Conservation (phyloP, 1,284 basidiomycete genomes). For the Irpex rosettiformis region DNA sequence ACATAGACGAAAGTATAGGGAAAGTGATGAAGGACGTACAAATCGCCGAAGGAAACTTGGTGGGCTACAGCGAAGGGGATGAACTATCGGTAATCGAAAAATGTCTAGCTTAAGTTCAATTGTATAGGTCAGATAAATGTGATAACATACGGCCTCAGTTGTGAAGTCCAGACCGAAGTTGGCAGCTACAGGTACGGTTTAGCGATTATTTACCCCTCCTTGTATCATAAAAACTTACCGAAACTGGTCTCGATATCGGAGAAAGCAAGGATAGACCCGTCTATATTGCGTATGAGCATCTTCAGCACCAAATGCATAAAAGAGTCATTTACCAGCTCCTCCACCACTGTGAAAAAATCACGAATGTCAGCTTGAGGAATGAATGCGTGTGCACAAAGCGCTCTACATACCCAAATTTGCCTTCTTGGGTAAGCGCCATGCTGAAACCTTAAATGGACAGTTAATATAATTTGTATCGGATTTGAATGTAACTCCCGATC, state of each 20-base stretch:
- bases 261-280: conserved; percentile 25
- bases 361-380: not conserved
- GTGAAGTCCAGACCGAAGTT: not conserved
- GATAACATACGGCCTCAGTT: not conserved
- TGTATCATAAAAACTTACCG: not conserved
- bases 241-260: conserved; percentile 19
- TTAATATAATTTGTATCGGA: not conserved
- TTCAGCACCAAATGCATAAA: not conserved
- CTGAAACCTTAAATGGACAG: not conserved
- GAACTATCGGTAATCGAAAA: not conserved
- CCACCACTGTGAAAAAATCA: conserved; percentile 16
- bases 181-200: not conserved
- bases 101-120: not conserved
- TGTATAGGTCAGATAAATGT: not conserved
- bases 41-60: conserved; percentile 36
- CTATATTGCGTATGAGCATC: conserved; percentile 2
- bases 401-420: conserved; percentile 15
- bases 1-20: not conserved
- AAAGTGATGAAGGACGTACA: conserved; percentile 11
- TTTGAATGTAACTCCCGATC: not conserved
- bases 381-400: not conserved
- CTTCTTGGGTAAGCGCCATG: conserved; percentile 9
- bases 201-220: not conserved
- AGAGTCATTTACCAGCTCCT: conserved; percentile 18
- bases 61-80: conserved; percentile 30